Evolutionary conservation across 1,284 basidiomycete species (phyloP), one percentile per base, ranked within the genome.

Genomic region (Dichomitus squalens): DNA sequence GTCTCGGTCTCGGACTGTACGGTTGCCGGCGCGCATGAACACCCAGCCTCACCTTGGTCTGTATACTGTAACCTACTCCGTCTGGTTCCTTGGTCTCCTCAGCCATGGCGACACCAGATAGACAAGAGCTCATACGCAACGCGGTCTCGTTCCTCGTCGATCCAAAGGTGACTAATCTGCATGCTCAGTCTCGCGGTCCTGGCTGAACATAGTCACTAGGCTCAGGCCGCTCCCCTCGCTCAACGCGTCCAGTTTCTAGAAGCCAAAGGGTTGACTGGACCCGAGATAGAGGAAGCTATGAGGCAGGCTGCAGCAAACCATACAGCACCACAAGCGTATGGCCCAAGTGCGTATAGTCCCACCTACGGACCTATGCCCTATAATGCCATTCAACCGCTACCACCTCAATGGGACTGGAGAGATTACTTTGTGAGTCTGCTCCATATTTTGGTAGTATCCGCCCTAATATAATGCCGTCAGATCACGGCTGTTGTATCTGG

Each of bases 401-500:
- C 71, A 34, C 85, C 83, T 18, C 80, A 79, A 53, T 87, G 87
- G 79, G 95, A 97, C 73, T 98, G 95, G 95, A 80, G 95, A 59
- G 95, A 98, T 74, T 92, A 96, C 72, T 98, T 97, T 73, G 94
- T 95, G 70, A 72, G 92, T 75, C 5, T 23, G n/a, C n/a, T n/a
- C n/a, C n/a, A n/a, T n/a, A n/a, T n/a, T n/a, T n/a, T n/a, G n/a
- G n/a, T n/a, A n/a, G n/a, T n/a, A n/a, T n/a, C n/a, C n/a, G n/a
- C n/a, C n/a, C n/a, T n/a, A n/a, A n/a, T 11, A 38, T 25, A 11
- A 25, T 38, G 53, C 40, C 2, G 4, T 49, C 67, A 96, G 93
- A 97, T 99, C 69, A 95, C 96, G 76, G 90, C 92, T 12, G 91
- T 98, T 35, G 81, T 99, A 4, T 95, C 95, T 40, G 95, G 96